Evolutionary conservation across 2,329 filamentous ascomycete genomes (phyloP), one percentile per base, ranked within the genome.

Genomic region (Didymella exigua): DNA sequence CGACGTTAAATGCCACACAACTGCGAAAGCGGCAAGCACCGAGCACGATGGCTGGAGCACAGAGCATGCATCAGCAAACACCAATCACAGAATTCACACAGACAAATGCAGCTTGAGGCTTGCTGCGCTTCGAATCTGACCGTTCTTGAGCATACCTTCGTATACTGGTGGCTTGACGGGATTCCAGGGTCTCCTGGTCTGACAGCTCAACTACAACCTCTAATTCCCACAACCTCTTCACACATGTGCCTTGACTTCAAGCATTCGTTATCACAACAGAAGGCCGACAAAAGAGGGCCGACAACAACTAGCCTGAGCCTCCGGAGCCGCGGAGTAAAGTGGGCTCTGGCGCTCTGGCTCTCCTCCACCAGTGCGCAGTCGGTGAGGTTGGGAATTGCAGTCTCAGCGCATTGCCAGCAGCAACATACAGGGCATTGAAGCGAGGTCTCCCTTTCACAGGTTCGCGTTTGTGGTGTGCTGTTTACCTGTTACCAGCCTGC

Each of bases 351-450:
- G 36, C 42, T 47, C 40, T 42, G 44, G n/a, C 21, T 18, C 18
- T 23, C 23, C 31, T 43, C 46, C 26, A 42, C 60, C 62, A 68
- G 65, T 67, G 55, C 50, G 53, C 59, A 42, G 51, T 54, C 36
- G 34, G 58, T 60, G 66, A 61, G 65, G 67, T 55, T 70, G 68
- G 67, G 58, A 51, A 43, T 56, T 60, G 66, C 66, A 66, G 59
- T 48, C 58, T 59, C 60, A 67, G 53, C 57, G 60, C 60, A 58
- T 62, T 57, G 62, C 51, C 68, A 63, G 54, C 61, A 65, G 46
- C 59, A 54, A 58, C 55, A 59, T 60, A 55, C 60, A 58, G 43
- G 54, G 46, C 41, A 50, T 49, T 46, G 56, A 49, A 42, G 49
- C 52, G 42, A 49, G 52, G 59, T 56, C 49, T 43, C 46, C 41